Evolutionary conservation across 2,329 filamentous ascomycete genomes (phyloP).

Genomic region (Aspergillus sp.): DNA sequence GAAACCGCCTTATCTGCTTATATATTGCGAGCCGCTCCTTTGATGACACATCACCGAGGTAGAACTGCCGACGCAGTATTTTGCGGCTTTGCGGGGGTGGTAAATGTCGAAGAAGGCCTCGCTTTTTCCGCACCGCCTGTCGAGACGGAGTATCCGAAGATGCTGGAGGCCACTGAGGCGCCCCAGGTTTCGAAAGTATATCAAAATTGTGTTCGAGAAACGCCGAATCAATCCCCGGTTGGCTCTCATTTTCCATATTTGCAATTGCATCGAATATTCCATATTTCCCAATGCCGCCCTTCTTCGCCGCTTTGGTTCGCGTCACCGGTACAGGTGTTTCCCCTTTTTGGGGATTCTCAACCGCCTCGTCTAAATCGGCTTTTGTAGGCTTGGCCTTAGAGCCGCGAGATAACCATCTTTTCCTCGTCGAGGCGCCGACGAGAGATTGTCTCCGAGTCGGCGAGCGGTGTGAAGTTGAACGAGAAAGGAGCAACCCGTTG

Average conservation of each 20-base stretch:
- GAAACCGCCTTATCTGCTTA: neutral
- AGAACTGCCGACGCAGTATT: neutral
- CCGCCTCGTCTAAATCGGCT: neutral
- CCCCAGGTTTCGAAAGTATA: neutral
- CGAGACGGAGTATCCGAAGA: neutral
- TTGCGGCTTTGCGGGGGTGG: neutral
- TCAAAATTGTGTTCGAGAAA: neutral
- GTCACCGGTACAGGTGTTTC: neutral
- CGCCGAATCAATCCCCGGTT: neutral
- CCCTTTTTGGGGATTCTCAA: neutral
- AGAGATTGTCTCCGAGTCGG: slow-evolving; percentile 12
- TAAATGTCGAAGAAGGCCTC: neutral
- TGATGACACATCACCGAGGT: neutral
- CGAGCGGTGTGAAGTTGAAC: neutral
- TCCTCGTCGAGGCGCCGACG: slow-evolving; percentile 13
- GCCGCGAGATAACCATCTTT: slow-evolving; percentile 26
- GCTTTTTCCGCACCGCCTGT: neutral
- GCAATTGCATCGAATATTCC: neutral
- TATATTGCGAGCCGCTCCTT: neutral
- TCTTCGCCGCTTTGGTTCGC: neutral
- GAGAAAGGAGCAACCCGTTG: neutral
- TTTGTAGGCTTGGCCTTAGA: neutral
- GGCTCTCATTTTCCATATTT: neutral
- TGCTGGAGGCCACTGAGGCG: no score
- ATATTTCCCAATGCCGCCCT: neutral